Evolutionary conservation across 2,329 filamentous ascomycete genomes (phyloP), one percentile per base, ranked within the genome.

Genomic region (Calonectria ilicicola): DNA sequence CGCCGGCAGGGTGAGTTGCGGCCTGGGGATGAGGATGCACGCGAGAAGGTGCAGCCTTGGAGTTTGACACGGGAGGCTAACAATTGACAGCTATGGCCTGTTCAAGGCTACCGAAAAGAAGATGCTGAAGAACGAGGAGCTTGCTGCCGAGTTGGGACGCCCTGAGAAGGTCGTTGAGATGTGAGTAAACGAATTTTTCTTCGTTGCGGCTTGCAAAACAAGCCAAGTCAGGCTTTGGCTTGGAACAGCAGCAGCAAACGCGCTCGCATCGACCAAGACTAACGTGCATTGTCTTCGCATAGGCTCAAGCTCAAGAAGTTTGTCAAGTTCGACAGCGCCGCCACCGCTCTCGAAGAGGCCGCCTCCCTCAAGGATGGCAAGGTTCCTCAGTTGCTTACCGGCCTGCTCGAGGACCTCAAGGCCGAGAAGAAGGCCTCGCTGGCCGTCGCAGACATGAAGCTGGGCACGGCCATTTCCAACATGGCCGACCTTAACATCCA

Each of bases 71-170:
- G 44, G 46, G 74, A 58, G 56, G 74, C 84, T 85, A 82, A 83
- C 82, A 77, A 76, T 73, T 70, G 77, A 78, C 80, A 98, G 97
- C 85, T 98, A 98, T 89, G 97, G 96, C 86, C 92, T 99, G 85
- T 95, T 99, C 89, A 98, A 99, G 90, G 94, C 96, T 80, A 95
- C 96, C 85, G 96, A 98, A 91, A 98, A 98, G 92, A 98, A 98
- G 89, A 91, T 98, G 72, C 89, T 99, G 77, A 97, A 98, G 86
- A 93, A 94, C 82, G 93, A 96, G 86, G 92, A 96, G 82, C 86
- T 98, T 75, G 90, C 91, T 67, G 89, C 91, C 75, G 92, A 97
- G 84, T 89, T 95, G 74, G 90, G 92, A 77, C 93, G 93, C 72
- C 92, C 95, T 42, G 95, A 98, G 85, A 94, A 94, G 80, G 91